Evolutionary conservation across 2,329 filamentous ascomycete genomes (phyloP).

Genomic region (Hypoxylon sp.): DNA sequence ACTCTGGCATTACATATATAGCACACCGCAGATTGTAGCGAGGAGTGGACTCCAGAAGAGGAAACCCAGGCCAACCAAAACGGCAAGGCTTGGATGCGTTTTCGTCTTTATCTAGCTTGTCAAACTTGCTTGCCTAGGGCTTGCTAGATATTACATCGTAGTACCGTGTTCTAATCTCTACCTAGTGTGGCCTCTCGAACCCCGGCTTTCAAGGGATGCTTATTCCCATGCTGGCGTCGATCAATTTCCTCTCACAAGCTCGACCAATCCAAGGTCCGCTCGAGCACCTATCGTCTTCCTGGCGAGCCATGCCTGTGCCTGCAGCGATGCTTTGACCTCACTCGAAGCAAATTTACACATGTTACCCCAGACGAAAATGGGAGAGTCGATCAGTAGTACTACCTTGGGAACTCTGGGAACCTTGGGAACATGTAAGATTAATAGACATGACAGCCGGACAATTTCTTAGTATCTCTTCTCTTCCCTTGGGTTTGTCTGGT

Average conservation of each 20-base stretch:
- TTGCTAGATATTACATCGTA: slow-evolving; percentile 23
- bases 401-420: slow-evolving; percentile 32
- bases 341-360: slow-evolving; percentile 39
- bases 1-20: slow-evolving; percentile 10
- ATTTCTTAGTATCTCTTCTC: slow-evolving; percentile 15
- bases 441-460: slow-evolving; percentile 33
- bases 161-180: slow-evolving; percentile 13
- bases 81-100: slow-evolving; percentile 20
- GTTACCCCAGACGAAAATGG: slow-evolving; percentile 37
- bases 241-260: slow-evolving; percentile 36
- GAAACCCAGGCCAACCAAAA: slow-evolving; percentile 25
- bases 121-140: slow-evolving; percentile 28
- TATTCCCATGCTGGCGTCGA: slow-evolving; percentile 40
- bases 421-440: slow-evolving; percentile 40
- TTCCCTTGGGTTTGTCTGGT: slow-evolving; percentile 20
- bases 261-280: slow-evolving; percentile 35
- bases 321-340: slow-evolving; percentile 43
- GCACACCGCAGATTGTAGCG: slow-evolving; percentile 26
- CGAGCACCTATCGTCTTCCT: slow-evolving; percentile 29
- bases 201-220: slow-evolving; percentile 28
- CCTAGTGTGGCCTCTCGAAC: slow-evolving; percentile 13
- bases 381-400: slow-evolving; percentile 30
- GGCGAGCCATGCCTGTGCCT: slow-evolving; percentile 33
- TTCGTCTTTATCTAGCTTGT: slow-evolving; percentile 19
- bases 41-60: slow-evolving; percentile 8